These are phyloP conservation scores for Bassia scoparia DNA, from an alignment of 148 eudicot genomes.

Conservation along the genomic window DNA sequence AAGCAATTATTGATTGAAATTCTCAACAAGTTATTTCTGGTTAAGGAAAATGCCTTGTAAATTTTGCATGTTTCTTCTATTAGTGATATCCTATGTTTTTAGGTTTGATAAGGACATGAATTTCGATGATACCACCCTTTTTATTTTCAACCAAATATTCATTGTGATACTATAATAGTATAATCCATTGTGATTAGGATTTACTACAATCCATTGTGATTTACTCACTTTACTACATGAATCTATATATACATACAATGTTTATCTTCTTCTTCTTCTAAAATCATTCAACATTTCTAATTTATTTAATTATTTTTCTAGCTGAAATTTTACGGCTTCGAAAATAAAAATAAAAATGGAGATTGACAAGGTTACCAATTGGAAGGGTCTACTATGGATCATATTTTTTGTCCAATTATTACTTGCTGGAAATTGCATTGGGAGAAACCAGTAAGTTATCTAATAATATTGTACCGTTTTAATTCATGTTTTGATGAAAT, in stretches of 20 bases:
- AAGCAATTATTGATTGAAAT: background rate
- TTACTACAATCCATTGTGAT: too few species aligned
- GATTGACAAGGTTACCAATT: background rate
- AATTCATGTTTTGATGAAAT: background rate
- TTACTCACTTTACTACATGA: background rate
- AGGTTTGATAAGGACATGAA: background rate
- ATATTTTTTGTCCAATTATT: slow-evolving; percentile 1
- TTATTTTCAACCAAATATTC: background rate
- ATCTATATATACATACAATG: background rate
- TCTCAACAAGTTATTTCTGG: background rate
- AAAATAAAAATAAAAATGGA: slow-evolving; percentile 9
- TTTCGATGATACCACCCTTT: background rate
- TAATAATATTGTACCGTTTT: background rate
- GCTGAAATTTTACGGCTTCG: background rate
- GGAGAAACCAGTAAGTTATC: slow-evolving; percentile 23
- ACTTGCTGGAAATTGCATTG: slow-evolving; percentile 15
- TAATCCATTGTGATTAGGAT: background rate
- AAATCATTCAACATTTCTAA: background rate
- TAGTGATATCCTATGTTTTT: background rate
- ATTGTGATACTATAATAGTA: background rate
- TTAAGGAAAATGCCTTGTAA: background rate
- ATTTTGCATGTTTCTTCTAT: background rate
- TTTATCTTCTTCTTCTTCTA: background rate
- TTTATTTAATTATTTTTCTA: background rate
- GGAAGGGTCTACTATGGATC: background rate